Base-by-base conservation (phyloP, 495 filamentous ascomycete genomes). In the Penicillium ucsense region DNA sequence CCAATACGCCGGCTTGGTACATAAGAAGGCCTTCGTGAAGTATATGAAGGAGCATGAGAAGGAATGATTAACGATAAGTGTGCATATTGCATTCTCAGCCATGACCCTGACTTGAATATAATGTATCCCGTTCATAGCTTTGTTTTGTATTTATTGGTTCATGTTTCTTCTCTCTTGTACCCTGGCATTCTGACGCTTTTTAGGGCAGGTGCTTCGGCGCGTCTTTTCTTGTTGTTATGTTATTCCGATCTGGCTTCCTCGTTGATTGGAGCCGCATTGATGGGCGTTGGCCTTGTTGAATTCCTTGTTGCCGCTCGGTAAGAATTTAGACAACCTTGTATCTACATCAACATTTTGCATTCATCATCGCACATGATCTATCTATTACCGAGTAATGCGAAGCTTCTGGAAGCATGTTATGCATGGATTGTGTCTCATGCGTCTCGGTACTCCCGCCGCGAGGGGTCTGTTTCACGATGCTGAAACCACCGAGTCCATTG, bases 11-110 rank as follows among this genome's bases (percentile, higher is more conserved):
- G 92, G 92, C 46, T 75, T 98, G 71, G 87, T 94, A 28, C 92
- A 98, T 66, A 98, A 96, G 70, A 98, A 98, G 71, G 79, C 81
- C 20, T 98, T 98, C 71, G 91, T 95, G 44, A 94, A 89, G 66
- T 95, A 89, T 62, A 82, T 95, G 67, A 88, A 87, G 50, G 80
- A 89, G 57, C 63, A 88, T 34, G 85, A 90, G 55, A 78, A 80
- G 62, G 47, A 39, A 32, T 43, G 34, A 12, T 27, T 20, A 20
- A 20, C 31, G 11, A 43, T 32, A 5, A 5, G 5, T 3, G 0
- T 8, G 29, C n/a, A 31, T 11, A 6, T 42, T 11, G 40, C 34
- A 35, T 10, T 35, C 34, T 10, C 34, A 20, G 34, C 34, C 34
- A 35, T 10, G 10, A 35, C 7, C 7, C 6, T 35, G 34, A 20